These are phyloP conservation scores for Gracilaria gracilis DNA, from an alignment of 23 red algal species.

Conservation along the genomic window DNA sequence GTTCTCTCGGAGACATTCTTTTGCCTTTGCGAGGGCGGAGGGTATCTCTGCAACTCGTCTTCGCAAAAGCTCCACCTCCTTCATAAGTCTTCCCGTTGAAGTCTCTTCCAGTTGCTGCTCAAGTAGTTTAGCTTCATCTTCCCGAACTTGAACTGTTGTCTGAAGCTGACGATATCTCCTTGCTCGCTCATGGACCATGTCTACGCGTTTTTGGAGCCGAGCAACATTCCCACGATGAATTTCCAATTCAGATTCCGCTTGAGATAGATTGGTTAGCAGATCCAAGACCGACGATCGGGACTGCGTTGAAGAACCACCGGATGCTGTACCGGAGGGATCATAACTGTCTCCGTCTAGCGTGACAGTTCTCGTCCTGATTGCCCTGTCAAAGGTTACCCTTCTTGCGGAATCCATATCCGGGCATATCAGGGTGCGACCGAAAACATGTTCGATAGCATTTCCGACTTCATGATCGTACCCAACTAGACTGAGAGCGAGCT, in stretches of 20 bases:
- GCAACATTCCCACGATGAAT: constrained; percentile 14
- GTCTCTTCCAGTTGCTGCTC: constrained; percentile 45
- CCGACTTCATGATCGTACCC: constrained; percentile 79
- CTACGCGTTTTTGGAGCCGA: constrained; percentile 28
- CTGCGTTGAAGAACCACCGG: constrained; percentile 77
- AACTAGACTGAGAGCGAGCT: constrained; percentile 79
- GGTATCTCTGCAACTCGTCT: constrained; percentile 48
- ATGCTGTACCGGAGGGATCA: constrained; percentile 91
- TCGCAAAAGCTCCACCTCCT: constrained; percentile 50
- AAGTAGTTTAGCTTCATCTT: constrained; percentile 57
- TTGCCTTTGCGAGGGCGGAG: constrained; percentile 22
- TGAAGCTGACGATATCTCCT: constrained; percentile 54
- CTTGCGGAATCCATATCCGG: constrained; percentile 83
- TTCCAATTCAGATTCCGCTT: constrained; percentile 69
- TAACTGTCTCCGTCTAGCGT: constrained; percentile 94
- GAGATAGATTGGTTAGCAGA: constrained; percentile 33
- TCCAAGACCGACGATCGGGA: constrained; percentile 50
- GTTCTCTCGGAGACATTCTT: constrained; percentile 31
- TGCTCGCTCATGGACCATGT: constrained; percentile 6
- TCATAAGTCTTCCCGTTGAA: constrained; percentile 56
- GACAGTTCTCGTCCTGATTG: constrained; percentile 80
- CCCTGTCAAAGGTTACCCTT: constrained; percentile 79
- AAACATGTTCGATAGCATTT: constrained; percentile 88
- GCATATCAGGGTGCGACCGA: constrained; percentile 89
- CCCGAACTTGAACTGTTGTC: constrained; percentile 47